Conservation (phyloP, 2,329 filamentous ascomycete genomes). For the Fusarium mundagurra region DNA sequence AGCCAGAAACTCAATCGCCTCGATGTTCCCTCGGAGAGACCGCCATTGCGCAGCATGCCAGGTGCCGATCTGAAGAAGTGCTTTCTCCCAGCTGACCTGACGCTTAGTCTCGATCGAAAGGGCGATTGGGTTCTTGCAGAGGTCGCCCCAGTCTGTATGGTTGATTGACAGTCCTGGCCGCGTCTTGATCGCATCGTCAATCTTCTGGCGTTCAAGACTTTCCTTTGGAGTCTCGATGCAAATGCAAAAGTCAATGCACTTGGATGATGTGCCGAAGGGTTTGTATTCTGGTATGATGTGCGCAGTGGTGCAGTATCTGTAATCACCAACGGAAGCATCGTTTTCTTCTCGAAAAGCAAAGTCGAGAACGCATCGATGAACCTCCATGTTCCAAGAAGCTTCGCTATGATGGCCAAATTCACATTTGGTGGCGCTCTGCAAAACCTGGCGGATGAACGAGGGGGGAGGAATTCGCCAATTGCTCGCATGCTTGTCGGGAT, state of each 20-base stretch:
- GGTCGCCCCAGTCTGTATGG: not conserved
- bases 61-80: not conserved
- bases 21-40: not conserved
- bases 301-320: not conserved
- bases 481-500: not conserved
- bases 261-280: not conserved
- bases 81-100: not conserved
- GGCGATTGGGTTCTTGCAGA: not conserved
- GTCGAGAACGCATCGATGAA: not conserved
- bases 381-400: not conserved
- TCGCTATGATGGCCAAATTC: not conserved
- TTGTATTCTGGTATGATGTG: not conserved
- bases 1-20: not conserved
- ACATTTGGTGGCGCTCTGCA: not conserved
- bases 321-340: not conserved
- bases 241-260: not conserved
- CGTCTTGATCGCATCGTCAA: not conserved
- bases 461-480: not conserved
- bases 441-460: not conserved
- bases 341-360: not conserved
- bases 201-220: not conserved
- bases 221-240: not conserved
- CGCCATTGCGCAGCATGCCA: not conserved
- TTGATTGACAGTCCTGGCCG: not conserved
- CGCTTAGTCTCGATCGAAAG: not conserved